Conservation (phyloP, 1,139 yeast species). For the Hemisphaericaspora xylofermentans region DNA sequence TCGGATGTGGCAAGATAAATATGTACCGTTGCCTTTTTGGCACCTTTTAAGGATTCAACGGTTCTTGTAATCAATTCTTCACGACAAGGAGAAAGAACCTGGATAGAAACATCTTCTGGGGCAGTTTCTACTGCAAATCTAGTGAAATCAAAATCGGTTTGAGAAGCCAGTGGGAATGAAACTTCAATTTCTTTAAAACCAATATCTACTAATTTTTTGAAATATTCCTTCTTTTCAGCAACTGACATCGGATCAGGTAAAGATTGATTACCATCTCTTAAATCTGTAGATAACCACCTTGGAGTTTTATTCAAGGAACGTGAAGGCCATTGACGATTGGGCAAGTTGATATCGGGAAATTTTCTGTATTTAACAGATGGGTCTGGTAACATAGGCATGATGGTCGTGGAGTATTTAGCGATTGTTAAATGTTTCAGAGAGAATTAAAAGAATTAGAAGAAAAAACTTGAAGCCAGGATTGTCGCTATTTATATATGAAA, state of each 20-base stretch:
- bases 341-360: conserved; percentile 37
- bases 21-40: conserved; percentile 48
- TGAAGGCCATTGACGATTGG: conserved; percentile 46
- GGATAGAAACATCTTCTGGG: conserved; percentile 47
- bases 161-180: conserved; percentile 50
- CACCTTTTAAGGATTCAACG: conserved; percentile 47
- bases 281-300: conserved; percentile 51
- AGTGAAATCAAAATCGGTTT: conserved; percentile 50
- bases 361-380: conserved; percentile 43
- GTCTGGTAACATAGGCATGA: conserved; percentile 34
- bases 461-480: no score
- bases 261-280: conserved; percentile 51
- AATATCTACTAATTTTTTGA: conserved; percentile 43
- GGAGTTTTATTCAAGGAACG: conserved; percentile 42
- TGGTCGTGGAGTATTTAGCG: no score
- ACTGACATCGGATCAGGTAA: conserved; percentile 52
- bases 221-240: conserved; percentile 44
- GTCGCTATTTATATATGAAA: no score
- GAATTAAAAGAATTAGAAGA: not conserved
- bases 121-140: conserved; percentile 48
- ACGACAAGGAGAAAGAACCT: conserved; percentile 48
- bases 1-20: conserved; percentile 50
- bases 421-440: no score
- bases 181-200: conserved; percentile 53
- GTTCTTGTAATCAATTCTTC: conserved; percentile 46